Evolutionary conservation across 2,329 filamentous ascomycete genomes (phyloP), one percentile per base, ranked within the genome.

Genomic region (Ilyonectria mors-panacis): DNA sequence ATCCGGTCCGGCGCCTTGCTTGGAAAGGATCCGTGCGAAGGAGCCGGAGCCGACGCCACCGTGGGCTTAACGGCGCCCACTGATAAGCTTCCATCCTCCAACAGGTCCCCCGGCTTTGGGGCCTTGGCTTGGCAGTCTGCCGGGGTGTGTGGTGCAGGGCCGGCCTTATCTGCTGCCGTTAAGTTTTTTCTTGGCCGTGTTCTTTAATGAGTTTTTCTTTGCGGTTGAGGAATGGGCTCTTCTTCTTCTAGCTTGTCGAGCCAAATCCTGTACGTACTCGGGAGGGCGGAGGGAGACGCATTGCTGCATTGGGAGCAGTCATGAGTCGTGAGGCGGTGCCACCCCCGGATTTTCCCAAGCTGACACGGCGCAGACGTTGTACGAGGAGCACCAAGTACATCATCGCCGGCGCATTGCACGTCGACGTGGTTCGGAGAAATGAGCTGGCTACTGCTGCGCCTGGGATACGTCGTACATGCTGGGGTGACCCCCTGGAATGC

Each of bases 21-120:
- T 21, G 45, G 23, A 48, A 45, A 15, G 45, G 45, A 48, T 48
- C 45, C 23, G 45, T 48, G 51, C 44, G 48, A 48, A 53, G 63
- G 57, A 59, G 59, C 61, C 54, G 57, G 62, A 63, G 37, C 45
- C 44, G 59, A 72, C 69, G 69, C 71, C 71, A 71, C 69, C 65
- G 60, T 65, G 63, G 68, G 59, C 68, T 61, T 66, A 71, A 72
- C 60, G 60, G 69, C 59, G 59, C 67, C 63, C 58, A 65, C 74
- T 74, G 74, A 76, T 76, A 76, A 76, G 73, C 64, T 65, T 68
- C 47, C 35, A 64, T 65, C 61, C 47, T 66, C 66, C 59, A 55
- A 73, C 58, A 76, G 74, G 70, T 54, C 63, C 68, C 62, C 58
- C 47, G 33, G 57, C 35, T 61, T 50, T 53, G 37, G 44, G n/a